Evolutionary conservation across 129 eudicot species (phyloP), one percentile per base, ranked within the genome.

Genomic region (Kitagawia praeruptora): DNA sequence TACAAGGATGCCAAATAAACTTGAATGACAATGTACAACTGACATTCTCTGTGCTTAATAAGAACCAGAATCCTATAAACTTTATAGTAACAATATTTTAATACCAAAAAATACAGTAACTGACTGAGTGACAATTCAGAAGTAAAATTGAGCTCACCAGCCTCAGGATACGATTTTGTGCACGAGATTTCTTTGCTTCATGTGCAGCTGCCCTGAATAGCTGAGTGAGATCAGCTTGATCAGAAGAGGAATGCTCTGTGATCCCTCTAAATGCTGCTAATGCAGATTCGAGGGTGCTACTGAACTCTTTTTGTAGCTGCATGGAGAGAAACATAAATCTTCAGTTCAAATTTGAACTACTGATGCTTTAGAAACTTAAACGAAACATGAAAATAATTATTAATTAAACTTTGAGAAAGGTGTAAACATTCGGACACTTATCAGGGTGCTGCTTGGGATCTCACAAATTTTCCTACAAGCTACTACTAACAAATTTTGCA

Each of bases 151-250:
- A 69, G 75, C 97, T 92, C 66, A 96, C 99, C 96, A 96, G 95
- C 85, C 99, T 88, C 78, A 96, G 79, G 25, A 86, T 89, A 56
- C 99, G 88, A 79, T 88, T 90, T 72, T 92, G 99, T 48, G 95
- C 87, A 82, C 93, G 97, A 41, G 99, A 92, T 77, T 92, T 92
- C 81, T 89, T 90, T 58, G 99, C 99, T 90, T 96, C 98, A 77
- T 92, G 96, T 78, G 89, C 82, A 75, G 99, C 98, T 49, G 87
- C 89, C 79, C 86, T 83, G 47, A 96, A 87, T 15, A 96, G 89
- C 70, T 87, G 93, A 38, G 95, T 92, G 83, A 96, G 95, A 87
- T 96, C 99, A 10, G 97, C 96, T 23, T 86, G 89, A 72, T 88
- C 89, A 61, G 88, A 78, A 53, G 98, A 81, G 81, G 92, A 61